Evolutionary conservation across 306 rosid species (phyloP), one percentile per base, ranked within the genome.

Genomic region (Neltuma alba): DNA sequence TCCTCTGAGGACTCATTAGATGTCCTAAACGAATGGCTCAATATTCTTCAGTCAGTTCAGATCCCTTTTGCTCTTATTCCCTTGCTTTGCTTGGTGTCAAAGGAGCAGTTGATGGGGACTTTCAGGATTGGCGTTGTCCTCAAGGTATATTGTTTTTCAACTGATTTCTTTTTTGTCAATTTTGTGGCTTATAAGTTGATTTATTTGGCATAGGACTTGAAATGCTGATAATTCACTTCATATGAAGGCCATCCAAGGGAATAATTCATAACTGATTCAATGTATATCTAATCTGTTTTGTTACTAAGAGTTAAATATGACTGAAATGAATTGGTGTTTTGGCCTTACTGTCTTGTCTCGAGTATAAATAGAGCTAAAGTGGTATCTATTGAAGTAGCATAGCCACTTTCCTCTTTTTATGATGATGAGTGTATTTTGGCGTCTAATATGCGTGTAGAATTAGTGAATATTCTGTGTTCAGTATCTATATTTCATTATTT

Each of bases 1-100:
- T 78, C 93, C 68, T 78, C 94, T 0, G 96, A 89, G 81, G 85
- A 63, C 14, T 82, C 91, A 16, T 80, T 95, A 20, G 98, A 95
- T 84, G 86, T 83, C 79, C 55, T 93, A 30, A 95, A 95, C 67
- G 92, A 93, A 88, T 95, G 99, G 99, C 99, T 95, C 78, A 95
- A 95, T 86, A 86, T 95, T 70, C 98, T 95, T 48, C 98, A 95
- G 89, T 95, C 99, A 48, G 83, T 95, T 63, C 99, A 95, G 85
- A 95, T 95, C 75, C 99, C 99, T 36, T 95, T 95, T 82, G 99
- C 99, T 15, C 92, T 95, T 72, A 95, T 95, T 85, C 99, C 99
- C 62, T 85, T 95, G 81, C 97, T 95, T 31, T 93, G 84, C 86
- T 86, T 95, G 91, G 99, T 92, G 63, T 90, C 99, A 8, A 93